Percentiles rank a stretch among this genome's conserved stretches.
Conservation (phyloP, 306 rosid species). For the Geum urbanum region DNA sequence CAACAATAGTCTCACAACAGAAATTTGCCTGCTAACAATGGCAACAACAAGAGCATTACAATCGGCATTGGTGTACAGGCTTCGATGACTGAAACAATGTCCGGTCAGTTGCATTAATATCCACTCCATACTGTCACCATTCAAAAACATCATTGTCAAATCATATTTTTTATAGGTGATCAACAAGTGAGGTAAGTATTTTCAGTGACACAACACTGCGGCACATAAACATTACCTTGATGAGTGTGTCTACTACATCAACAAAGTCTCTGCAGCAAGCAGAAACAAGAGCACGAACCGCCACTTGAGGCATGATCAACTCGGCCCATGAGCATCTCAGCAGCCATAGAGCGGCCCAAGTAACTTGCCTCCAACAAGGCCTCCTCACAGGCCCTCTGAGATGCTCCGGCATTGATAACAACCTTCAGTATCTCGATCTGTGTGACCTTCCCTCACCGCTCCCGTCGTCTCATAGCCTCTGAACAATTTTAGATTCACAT, state of each 20-base stretch:
- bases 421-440: slow-evolving; percentile 42
- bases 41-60: slow-evolving; percentile 59
- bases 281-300: slow-evolving; percentile 55
- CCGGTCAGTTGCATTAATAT: slow-evolving; percentile 45
- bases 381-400: slow-evolving; percentile 64
- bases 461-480: slow-evolving; percentile 59
- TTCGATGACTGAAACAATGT: slow-evolving; percentile 53
- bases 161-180: not conserved
- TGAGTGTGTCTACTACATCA: slow-evolving; percentile 50
- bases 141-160: slow-evolving; percentile 10
- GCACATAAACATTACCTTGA: slow-evolving; percentile 38
- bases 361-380: slow-evolving; percentile 64
- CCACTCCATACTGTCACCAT: slow-evolving; percentile 50
- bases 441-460: slow-evolving; percentile 50
- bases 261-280: slow-evolving; percentile 54
- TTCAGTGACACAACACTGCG: not conserved
- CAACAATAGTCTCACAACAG: slow-evolving; percentile 48
- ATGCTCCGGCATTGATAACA: slow-evolving; percentile 49
- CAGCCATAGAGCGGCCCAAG: slow-evolving; percentile 37
- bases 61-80: slow-evolving; percentile 56
- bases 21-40: slow-evolving; percentile 51
- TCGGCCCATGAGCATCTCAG: slow-evolving; percentile 54
- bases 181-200: not conserved
- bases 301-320: slow-evolving; percentile 45
- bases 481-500: slow-evolving; percentile 52